Evolutionary conservation across 352 stramenopile genomes (phyloP), one percentile per base, ranked within the genome.

Genomic region (Peronospora belbahrii): DNA sequence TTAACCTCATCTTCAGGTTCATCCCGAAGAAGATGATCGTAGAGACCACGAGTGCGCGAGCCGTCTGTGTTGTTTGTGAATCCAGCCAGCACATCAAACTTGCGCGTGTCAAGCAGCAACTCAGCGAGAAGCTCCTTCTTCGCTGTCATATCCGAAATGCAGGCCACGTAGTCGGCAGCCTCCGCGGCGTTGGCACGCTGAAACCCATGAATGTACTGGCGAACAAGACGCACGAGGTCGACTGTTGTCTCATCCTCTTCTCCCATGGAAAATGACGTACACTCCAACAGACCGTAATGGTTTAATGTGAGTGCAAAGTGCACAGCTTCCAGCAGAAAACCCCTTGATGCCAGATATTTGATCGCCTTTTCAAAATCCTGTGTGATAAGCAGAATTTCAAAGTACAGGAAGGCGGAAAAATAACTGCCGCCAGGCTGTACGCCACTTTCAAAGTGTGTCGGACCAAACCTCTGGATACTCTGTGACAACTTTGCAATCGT

Each of bases 161-260:
- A 89, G 0, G 73, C 74, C 40, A 87, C 67, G 44, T 93, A 93
- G 58, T 90, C 76, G 22, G 82, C 77, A 3, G 82, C 76, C n/a
- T 93, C 82, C 1, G 59, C 62, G 4, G 82, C 65, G 32, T 93
- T 83, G 7, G 69, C 75, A 17, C 78, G 73, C 53, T 93, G 82
- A 66, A 93, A 93, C 5, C 59, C 60, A 43, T 93, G 82, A 25
- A 90, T 63, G 56, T 89, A 93, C 49, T 93, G 82, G 9, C 82
- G 82, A n/a, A 89, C 42, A 27, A 93, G 73, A 14, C 82, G 76
- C 24, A 85, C 71, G 8, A 90, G 41, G 45, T 89, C 72, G 2
- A 88, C 59, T 13, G 48, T 73, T 6, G 52, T 62, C 18, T 85
- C 74, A 42, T 88, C 76, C 49, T 87, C 72, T 11, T 87, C 74